Conservation (phyloP, 192 early-diverging fungal species). For the Pilobolus umbonatus region DNA sequence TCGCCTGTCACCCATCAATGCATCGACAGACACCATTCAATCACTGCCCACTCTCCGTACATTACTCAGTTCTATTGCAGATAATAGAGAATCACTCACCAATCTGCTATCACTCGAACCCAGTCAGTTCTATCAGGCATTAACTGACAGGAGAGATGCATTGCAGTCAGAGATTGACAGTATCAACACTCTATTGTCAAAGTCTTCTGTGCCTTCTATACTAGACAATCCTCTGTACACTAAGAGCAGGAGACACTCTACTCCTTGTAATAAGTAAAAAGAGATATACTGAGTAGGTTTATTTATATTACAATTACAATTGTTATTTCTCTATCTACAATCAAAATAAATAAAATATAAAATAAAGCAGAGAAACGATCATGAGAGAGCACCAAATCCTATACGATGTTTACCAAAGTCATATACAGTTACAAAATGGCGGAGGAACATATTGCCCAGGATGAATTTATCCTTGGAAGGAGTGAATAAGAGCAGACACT, state of each 20-base stretch:
- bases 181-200: constrained; percentile 8
- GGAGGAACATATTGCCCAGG: constrained; percentile 20
- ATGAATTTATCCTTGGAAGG: constrained; percentile 4
- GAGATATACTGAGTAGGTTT: too few relatives aligned
- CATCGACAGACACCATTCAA: background rate
- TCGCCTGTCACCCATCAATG: constrained; percentile 5
- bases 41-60: constrained; percentile 8
- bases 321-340: background rate
- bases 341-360: background rate
- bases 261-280: background rate
- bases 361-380: background rate
- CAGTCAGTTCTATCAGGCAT: background rate
- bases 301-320: background rate
- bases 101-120: constrained; percentile 12
- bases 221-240: too few relatives aligned
- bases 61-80: constrained; percentile 1
- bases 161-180: constrained; percentile 9
- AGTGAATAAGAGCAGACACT: constrained; percentile 14
- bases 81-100: background rate
- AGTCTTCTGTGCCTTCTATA: background rate
- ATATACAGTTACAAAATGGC: constrained; percentile 21
- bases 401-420: constrained; percentile 24
- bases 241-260: too few relatives aligned
- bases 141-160: constrained; percentile 1
- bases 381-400: constrained; percentile 13